Percentiles rank a stretch among this genome's conserved stretches.
Evolutionary conservation across 345 rosid genomes (phyloP).

Genomic region (Punica granatum): DNA sequence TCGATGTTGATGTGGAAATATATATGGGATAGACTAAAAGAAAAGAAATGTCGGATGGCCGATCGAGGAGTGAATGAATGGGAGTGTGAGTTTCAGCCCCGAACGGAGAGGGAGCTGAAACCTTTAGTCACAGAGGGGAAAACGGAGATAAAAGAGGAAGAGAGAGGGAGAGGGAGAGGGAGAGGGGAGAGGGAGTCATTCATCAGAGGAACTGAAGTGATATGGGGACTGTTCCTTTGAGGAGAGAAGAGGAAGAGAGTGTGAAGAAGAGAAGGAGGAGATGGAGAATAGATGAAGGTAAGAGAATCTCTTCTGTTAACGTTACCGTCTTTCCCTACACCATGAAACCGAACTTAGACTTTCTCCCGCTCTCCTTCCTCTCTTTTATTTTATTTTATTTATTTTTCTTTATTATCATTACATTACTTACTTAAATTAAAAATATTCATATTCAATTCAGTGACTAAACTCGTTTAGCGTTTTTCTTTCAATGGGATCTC

Average conservation of each 20-base stretch:
- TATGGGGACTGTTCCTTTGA: not conserved
- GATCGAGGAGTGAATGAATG: not conserved
- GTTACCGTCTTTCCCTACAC: not conserved
- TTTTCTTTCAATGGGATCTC: too few relatives aligned
- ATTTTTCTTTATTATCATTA: too few relatives aligned
- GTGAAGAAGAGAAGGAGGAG: not conserved
- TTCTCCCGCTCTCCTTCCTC: too few relatives aligned
- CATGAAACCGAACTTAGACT: too few relatives aligned
- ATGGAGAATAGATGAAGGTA: too few relatives aligned
- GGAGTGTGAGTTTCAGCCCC: conserved; percentile 3
- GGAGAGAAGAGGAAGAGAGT: not conserved
- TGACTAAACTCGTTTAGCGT: too few relatives aligned
- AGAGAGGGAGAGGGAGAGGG: not conserved
- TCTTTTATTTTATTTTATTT: too few relatives aligned
- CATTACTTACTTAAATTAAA: too few relatives aligned
- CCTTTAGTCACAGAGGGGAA: not conserved
- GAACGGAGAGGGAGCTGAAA: conserved; percentile 4
- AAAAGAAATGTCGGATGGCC: too few relatives aligned
- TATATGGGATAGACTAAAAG: too few relatives aligned
- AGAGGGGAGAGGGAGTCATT: not conserved
- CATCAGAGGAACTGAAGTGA: too few relatives aligned
- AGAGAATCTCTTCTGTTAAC: not conserved
- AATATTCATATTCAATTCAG: too few relatives aligned
- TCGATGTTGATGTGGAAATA: not conserved
- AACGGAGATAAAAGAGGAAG: not conserved